Evolutionary conservation across 306 rosid species (phyloP).

Genomic region (Inga leiocalycina): DNA sequence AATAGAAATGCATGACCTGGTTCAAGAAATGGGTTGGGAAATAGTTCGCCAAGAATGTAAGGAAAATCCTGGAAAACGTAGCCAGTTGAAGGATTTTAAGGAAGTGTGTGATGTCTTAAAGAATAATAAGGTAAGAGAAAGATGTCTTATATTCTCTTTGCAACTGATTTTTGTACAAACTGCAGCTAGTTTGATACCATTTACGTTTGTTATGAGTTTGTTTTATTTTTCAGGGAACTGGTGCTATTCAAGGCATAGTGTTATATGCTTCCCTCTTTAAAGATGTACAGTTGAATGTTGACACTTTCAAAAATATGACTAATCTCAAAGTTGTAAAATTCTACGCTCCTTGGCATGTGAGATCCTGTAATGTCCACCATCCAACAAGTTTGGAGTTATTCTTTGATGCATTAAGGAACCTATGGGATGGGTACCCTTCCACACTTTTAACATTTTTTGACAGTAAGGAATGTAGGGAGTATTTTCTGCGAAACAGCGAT

Average conservation of each 20-base stretch:
- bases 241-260: background rate
- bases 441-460: background rate
- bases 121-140: constrained; percentile 17
- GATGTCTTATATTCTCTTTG: background rate
- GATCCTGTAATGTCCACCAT: background rate
- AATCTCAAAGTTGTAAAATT: constrained; percentile 30
- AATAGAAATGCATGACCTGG: constrained; percentile 18
- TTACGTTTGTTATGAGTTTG: no score
- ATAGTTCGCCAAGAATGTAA: constrained; percentile 26
- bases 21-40: constrained; percentile 16
- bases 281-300: background rate
- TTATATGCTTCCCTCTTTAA: background rate
- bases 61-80: background rate
- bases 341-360: background rate
- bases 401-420: background rate
- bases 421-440: background rate
- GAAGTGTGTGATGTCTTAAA: background rate
- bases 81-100: background rate
- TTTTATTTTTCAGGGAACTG: no score
- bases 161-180: background rate
- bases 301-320: constrained; percentile 25
- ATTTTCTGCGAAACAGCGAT: background rate
- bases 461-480: background rate
- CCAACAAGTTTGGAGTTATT: constrained; percentile 4
- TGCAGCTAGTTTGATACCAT: no score